Base-by-base conservation (phyloP, 495 filamentous ascomycete genomes). In the Poronia punctata region DNA sequence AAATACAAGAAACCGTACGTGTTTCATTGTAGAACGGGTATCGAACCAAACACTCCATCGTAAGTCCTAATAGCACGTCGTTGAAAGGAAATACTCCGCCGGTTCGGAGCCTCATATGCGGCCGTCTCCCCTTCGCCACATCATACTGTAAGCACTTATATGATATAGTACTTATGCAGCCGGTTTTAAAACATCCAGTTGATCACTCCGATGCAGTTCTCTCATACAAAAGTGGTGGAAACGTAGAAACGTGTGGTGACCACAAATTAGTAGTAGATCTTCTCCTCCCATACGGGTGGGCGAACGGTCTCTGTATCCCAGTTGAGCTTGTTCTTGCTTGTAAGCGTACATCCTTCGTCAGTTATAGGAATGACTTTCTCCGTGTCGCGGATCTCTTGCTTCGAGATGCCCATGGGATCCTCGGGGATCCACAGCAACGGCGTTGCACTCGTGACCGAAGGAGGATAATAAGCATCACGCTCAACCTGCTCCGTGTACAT, bases 341-440 rank as follows among this genome's bases (percentile, higher is more conserved):
- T 80, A 33, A 96, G 64, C 46, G 70, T 78, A 24, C 87, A 84
- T 16, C 83, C 86, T 54, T 93, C 83, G 60, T 96, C 87, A 0
- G 83, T 88, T 48, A 87, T 88, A 3, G 77, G 72, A 33, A 95
- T 83, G 27, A 84, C 80, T 44, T 72, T 74, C 48, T 68, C 65
- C 11, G 80, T 84, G 52, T 88, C 82, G 12, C 66, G 66, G 32
- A 88, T 67, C 67, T 95, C 89, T 62, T 89, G 81, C 59, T 70
- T 71, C 28, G 78, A 84, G 27, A 95, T 71, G 34, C 89, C 89
- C 41, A 81, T 67, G 1, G 71, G 61, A 53, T 96, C 89, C 34
- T 72, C 70, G 5, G 88, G 85, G 41, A 96, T 81, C 89, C 89
- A 95, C 19, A 96, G 68, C 26, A 89, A 61, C 16, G 86, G 84